Evolutionary conservation across 176 grass and related monocot species (phyloP).

Genomic region (Melocanna baccifera): DNA sequence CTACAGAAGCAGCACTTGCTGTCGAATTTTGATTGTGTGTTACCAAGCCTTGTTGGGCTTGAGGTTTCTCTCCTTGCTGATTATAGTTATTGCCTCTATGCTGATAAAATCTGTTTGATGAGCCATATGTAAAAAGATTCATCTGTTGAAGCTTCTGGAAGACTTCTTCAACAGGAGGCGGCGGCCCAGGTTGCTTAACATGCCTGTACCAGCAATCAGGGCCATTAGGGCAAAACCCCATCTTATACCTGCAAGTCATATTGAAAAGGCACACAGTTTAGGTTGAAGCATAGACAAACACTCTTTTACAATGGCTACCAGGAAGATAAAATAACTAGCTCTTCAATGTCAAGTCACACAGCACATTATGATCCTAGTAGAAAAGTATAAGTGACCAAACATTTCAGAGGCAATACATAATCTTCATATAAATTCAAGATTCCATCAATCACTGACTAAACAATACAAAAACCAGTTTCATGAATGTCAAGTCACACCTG

Average conservation of each 20-base stretch:
- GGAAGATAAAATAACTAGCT: neutral
- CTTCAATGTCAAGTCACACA: neutral
- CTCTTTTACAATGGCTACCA: neutral
- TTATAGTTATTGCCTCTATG: conserved; percentile 52
- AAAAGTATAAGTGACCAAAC: neutral
- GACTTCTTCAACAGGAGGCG: conserved; percentile 63
- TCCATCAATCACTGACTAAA: neutral
- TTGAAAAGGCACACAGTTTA: conserved; percentile 49
- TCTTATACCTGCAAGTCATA: conserved; percentile 58
- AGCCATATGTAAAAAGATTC: conserved; percentile 44
- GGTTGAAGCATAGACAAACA: neutral
- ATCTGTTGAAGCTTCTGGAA: conserved; percentile 65
- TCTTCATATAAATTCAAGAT: neutral
- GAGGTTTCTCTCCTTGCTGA: conserved; percentile 58
- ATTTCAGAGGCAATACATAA: neutral
- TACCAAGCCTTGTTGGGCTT: conserved; percentile 39
- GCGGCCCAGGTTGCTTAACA: conserved; percentile 34
- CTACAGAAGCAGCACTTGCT: conserved; percentile 36
- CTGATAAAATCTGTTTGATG: conserved; percentile 48
- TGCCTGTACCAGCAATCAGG: conserved; percentile 69
- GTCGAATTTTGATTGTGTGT: conserved; percentile 33
- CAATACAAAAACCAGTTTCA: neutral
- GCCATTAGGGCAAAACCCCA: conserved; percentile 86
- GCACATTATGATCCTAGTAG: neutral
- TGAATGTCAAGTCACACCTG: neutral